Percentiles rank a stretch among this genome's conserved stretches.
phyloP scores from a whole-genome alignment of 2,329 filamentous ascomycete genomes.

The Fusarium avenaceum region DNA sequence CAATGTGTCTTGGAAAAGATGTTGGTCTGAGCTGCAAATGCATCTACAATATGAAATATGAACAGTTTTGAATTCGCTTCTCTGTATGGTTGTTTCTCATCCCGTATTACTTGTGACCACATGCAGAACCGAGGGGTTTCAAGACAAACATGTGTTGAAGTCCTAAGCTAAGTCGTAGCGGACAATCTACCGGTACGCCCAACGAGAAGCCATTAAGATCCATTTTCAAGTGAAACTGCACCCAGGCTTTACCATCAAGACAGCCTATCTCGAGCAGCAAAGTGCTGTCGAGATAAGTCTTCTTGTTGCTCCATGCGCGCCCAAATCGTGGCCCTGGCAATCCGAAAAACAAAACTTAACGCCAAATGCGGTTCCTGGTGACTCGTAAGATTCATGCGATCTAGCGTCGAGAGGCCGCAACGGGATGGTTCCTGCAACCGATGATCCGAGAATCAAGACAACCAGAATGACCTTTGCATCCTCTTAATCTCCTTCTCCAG shows the following conservation, averaged over 20 bases:
- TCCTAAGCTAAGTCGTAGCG: conserved; percentile 9
- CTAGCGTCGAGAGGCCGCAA: conserved; percentile 2
- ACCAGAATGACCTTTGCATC: conserved; percentile 3
- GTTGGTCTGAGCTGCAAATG: not conserved
- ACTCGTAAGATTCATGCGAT: conserved; percentile 29
- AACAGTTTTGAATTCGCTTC: not conserved
- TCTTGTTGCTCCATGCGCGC: conserved; percentile 31
- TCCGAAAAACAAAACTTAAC: conserved; percentile 44
- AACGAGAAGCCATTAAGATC: conserved; percentile 15
- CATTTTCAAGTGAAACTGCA: conserved; percentile 25
- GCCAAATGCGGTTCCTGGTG: conserved; percentile 37
- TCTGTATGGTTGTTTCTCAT: not conserved
- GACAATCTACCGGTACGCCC: conserved; percentile 8
- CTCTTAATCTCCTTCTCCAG: not conserved
- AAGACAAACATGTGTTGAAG: conserved; percentile 18
- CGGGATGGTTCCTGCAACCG: conserved; percentile 4
- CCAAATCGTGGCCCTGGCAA: conserved; percentile 41
- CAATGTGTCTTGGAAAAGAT: not conserved
- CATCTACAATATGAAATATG: not conserved
- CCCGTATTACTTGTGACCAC: not conserved
- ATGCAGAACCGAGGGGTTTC: not conserved
- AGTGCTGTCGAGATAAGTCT: conserved; percentile 7
- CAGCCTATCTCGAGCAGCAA: conserved; percentile 7
- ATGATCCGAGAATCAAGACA: conserved; percentile 3
- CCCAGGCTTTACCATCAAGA: conserved; percentile 17